Base-by-base conservation (phyloP, 371 early-diverging fungal species). In the Umbelopsis sp. region DNA sequence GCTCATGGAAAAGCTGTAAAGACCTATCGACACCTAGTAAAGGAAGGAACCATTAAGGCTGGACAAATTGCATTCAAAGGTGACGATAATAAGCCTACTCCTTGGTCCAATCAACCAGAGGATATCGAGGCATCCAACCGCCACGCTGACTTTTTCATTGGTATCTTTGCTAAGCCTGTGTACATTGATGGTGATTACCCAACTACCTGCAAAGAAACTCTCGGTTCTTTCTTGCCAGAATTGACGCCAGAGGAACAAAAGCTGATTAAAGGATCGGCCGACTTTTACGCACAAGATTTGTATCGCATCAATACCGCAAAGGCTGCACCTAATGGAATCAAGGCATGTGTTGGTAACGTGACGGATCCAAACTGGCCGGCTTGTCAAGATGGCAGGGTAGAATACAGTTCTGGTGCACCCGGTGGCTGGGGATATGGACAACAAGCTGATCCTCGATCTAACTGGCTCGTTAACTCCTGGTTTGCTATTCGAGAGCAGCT, bases 131-230 rank as follows among this genome's bases (percentile, higher is more conserved):
- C 57, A 18, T 57, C 57, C 14, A 35, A 57, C 29, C 57, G 57
- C 14, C 57, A 57, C 18, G 57, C 57, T 11, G 57, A 57, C 57
- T 57, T 57, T 57, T 57, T 35, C n/a, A 35, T 57, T 57, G 57
- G 57, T n/a, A 57, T 57, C 57, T 57, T 57, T 57, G 57, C 57
- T 6, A 57, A 57, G 35, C 57, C 57, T 35, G 29, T 57, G 18
- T 57, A 57, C 29, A n/a, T 57, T 4, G 57, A 57, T 29, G 57
- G 57, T 35, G 57, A 57, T n/a, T 57, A 57, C 29, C 57, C 57
- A 25, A 12, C 12, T 6, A 57, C 57, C 32, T 57, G 57, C 35
- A 57, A 57, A 35, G 57, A 57, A n/a, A 57, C 57, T 35, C 35
- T 57, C 2, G 57, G 57, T 25, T 14, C 14, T 18, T 32, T 57